Base-by-base conservation (phyloP, 2,329 filamentous ascomycete species). In the Sclerotinia borealis region DNA sequence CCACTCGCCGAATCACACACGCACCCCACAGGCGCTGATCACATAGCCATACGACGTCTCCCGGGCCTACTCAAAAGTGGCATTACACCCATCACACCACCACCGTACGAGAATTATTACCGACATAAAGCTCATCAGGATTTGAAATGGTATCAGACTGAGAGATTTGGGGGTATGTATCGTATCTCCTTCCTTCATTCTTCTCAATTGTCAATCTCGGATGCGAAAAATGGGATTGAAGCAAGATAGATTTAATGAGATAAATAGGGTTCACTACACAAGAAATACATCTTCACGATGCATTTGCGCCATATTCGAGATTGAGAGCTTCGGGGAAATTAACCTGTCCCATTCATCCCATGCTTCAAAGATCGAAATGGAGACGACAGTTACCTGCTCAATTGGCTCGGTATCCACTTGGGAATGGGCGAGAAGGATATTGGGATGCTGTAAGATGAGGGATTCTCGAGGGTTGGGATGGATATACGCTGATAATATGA, bases 261-360 rank as follows among this genome's bases (percentile, higher is more conserved):
- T 29, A 19, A 29, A 6, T 27, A 61, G 59, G 37, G 11, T 61
- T 61, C 4, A 61, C 59, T 1, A 52, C 59, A 1, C 47, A 51
- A 19, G 59, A 61, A 9, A 34, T 61, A 11, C 48, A 61, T 31
- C 27, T 52, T 1, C 37, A 41, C 10, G 34, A 61, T 31, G 59
- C 48, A 17, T 61, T 61, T 41, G 59, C 47, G 1, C 59, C 59
- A 11, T 52, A 43, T 52, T 61, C 47, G 1, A 31, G 39, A 1
- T 11, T 22, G 1, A 43, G 10, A 13, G 22, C 59, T 7, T n/a
- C 17, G 2, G 59, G 59, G 9, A 19, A 4, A 5, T 45, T 61
- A 15, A 34, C 6, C 3, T 61, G 59, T 11, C 59, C 59, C 4
- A 52, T 61, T 22, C 59, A 61, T 61, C 59, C 47, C 11, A 61